These are phyloP conservation scores for Ophiostoma ulmi DNA, from an alignment of 2,329 filamentous ascomycete genomes.

Conservation along the genomic window DNA sequence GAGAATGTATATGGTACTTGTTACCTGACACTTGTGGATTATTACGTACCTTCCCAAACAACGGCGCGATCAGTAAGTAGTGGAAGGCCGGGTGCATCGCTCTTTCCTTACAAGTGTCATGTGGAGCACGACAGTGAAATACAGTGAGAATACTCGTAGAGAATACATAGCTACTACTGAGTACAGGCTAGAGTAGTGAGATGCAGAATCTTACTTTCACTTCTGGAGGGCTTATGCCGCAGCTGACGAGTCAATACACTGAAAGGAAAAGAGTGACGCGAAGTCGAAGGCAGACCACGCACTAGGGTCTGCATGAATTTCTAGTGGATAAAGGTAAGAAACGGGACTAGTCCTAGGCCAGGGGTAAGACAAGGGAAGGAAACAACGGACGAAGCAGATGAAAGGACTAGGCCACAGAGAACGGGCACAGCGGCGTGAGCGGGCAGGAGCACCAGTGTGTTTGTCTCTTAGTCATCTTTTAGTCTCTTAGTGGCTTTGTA, in stretches of 20 bases:
- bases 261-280: neutral
- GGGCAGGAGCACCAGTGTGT: neutral
- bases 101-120: neutral
- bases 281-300: slow-evolving; percentile 14
- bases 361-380: slow-evolving; percentile 19
- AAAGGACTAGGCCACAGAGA: slow-evolving; percentile 11
- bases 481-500: neutral
- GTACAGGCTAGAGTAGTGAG: neutral
- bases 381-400: slow-evolving; percentile 20
- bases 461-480: neutral
- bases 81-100: neutral
- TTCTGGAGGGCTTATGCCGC: neutral
- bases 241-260: slow-evolving; percentile 15
- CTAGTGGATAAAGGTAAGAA: slow-evolving; percentile 13
- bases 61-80: slow-evolving; percentile 6
- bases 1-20: neutral
- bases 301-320: slow-evolving; percentile 16
- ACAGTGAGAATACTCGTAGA: neutral
- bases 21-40: slow-evolving; percentile 2
- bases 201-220: slow-evolving; percentile 3
- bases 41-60: slow-evolving; percentile 8
- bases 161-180: neutral
- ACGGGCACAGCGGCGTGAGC: neutral
- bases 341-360: slow-evolving; percentile 22
- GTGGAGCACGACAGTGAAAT: neutral